phyloP scores from a whole-genome alignment of 257 asterid genomes.

The Haberlea rhodopensis region DNA sequence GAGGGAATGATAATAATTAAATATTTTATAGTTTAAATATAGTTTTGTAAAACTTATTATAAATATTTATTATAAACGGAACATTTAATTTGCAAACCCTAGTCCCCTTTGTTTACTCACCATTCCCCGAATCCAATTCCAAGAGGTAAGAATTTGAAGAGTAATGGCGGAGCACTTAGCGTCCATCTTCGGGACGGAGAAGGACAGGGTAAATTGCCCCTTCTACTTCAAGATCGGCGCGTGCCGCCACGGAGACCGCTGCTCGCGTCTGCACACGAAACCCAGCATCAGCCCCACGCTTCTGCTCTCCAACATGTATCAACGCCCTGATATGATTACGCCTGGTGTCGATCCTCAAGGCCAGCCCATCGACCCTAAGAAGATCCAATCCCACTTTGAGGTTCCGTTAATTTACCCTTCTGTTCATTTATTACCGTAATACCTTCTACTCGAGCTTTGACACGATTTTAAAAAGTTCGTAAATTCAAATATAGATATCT shows the following conservation, averaged over 20 bases:
- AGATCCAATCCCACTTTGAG: conserved; percentile 75
- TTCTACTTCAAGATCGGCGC: conserved; percentile 92
- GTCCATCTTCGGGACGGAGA: conserved; percentile 65
- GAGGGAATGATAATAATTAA: no score
- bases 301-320: conserved; percentile 74
- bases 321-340: conserved; percentile 86
- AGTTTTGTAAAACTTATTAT: no score
- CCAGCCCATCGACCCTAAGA: conserved; percentile 68
- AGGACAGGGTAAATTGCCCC: conserved; percentile 80
- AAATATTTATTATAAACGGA: no score
- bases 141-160: not conserved
- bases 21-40: no score
- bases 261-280: conserved; percentile 77
- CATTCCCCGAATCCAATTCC: not conserved
- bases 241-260: conserved; percentile 82
- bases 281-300: conserved; percentile 83
- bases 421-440: no score
- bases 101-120: not conserved
- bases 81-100: not conserved
- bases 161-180: conserved; percentile 67
- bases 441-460: not conserved
- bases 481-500: no score
- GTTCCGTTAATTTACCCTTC: conserved; percentile 20
- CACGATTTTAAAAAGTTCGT: not conserved
- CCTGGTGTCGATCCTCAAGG: conserved; percentile 88